Conservation (phyloP, 768 basidiomycete genomes). For the Paxillus ammoniavirescens region DNA sequence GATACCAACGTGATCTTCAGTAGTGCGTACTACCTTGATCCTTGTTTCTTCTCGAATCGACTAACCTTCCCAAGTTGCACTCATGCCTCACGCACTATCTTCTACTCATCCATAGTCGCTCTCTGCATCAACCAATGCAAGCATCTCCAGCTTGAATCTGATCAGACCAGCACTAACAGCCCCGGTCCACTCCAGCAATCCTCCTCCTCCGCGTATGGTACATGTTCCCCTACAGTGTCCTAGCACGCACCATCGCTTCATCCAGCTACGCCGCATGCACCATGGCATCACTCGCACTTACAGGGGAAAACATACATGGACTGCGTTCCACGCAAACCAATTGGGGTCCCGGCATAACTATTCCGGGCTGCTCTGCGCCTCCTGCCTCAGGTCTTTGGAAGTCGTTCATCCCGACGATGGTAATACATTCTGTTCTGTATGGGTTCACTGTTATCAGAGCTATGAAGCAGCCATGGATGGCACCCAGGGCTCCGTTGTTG, state of each 20-base stretch:
- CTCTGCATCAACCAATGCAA: conserved; percentile 8
- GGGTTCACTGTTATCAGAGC: conserved; percentile 3
- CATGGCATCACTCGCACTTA: neutral
- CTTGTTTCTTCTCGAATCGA: neutral
- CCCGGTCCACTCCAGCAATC: neutral
- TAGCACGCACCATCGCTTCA: neutral
- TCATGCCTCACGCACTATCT: neutral
- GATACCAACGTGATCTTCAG: neutral
- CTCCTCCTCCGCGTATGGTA: conserved; percentile 12
- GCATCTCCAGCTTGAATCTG: neutral
- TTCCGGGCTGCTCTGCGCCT: conserved; percentile 6
- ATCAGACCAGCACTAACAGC: neutral
- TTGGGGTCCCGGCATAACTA: neutral
- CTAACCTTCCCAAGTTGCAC: conserved; percentile 1
- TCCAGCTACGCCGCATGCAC: conserved; percentile 4
- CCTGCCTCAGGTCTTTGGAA: conserved; percentile 2
- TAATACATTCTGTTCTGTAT: conserved; percentile 6
- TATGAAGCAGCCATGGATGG: neutral
- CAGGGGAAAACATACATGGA: neutral
- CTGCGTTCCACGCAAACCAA: neutral
- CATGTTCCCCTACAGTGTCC: conserved; percentile 4
- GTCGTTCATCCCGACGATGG: conserved; percentile 1
- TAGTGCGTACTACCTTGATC: neutral
- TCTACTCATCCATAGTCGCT: conserved; percentile 1
- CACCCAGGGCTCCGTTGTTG: neutral